Percentiles rank a stretch among this genome's conserved stretches.
phyloP scores from a whole-genome alignment of 108 stramenopile species.

The Chaetoceros muelleri region DNA sequence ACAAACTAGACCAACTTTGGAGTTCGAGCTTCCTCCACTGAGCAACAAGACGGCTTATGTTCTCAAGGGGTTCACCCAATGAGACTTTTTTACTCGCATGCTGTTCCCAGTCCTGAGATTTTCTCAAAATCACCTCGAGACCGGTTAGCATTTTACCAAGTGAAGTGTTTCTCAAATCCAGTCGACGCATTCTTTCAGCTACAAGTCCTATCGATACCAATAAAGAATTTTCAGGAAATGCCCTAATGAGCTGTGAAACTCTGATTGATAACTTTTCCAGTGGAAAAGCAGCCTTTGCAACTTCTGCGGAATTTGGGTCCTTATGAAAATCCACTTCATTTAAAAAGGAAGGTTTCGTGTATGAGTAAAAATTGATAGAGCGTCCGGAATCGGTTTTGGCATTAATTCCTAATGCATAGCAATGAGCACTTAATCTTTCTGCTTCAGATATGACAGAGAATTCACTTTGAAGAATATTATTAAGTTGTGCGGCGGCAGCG shows the following conservation, averaged over 20 bases:
- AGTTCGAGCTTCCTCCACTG: slow-evolving; percentile 90
- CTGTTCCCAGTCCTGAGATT: slow-evolving; percentile 96
- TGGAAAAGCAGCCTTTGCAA: slow-evolving; percentile 46
- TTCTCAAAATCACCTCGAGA: slow-evolving; percentile 76
- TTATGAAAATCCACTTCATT: slow-evolving; percentile 58
- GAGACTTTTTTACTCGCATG: slow-evolving; percentile 79
- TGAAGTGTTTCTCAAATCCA: slow-evolving; percentile 53
- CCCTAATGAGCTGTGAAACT: slow-evolving; percentile 61
- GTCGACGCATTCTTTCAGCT: slow-evolving; percentile 54
- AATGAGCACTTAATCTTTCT: background rate
- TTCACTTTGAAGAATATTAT: background rate
- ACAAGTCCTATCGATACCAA: slow-evolving; percentile 64
- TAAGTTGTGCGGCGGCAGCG: slow-evolving; percentile 22
- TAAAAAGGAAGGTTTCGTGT: background rate
- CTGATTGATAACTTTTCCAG: slow-evolving; percentile 51
- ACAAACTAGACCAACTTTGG: slow-evolving; percentile 74
- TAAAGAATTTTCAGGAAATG: slow-evolving; percentile 86
- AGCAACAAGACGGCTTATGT: slow-evolving; percentile 70
- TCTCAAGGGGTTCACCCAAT: slow-evolving; percentile 52
- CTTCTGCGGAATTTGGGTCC: slow-evolving; percentile 65
- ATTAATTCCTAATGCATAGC: background rate
- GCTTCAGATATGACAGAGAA: background rate
- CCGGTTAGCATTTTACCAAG: slow-evolving; percentile 86
- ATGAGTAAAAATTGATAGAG: background rate
- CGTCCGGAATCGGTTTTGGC: background rate